Conservation (phyloP, 768 basidiomycete genomes). For the Pulveroboletus sp. region DNA sequence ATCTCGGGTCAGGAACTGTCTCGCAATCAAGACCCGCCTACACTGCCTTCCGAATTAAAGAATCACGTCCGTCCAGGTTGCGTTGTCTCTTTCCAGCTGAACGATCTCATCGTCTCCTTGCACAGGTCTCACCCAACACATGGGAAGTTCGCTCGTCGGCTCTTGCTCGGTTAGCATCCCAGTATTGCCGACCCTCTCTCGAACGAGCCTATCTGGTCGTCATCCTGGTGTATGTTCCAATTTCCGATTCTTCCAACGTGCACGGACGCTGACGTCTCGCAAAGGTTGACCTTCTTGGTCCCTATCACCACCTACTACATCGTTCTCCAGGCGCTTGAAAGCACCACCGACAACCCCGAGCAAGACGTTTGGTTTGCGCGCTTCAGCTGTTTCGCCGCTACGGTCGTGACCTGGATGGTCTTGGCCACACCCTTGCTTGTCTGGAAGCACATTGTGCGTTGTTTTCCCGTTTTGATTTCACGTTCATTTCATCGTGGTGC, state of each 20-base stretch:
- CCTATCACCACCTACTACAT: slow-evolving; percentile 39
- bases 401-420: slow-evolving; percentile 36
- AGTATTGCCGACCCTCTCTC: slow-evolving; percentile 41
- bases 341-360: slow-evolving; percentile 5
- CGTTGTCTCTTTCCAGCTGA: not conserved
- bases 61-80: slow-evolving; percentile 30
- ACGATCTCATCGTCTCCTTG: not conserved
- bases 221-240: slow-evolving; percentile 36
- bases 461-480: not conserved
- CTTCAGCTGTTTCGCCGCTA: slow-evolving; percentile 33
- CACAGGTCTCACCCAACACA: slow-evolving; percentile 39
- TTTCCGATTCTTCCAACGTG: not conserved
- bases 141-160: slow-evolving; percentile 43
- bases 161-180: slow-evolving; percentile 35
- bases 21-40: slow-evolving; percentile 26
- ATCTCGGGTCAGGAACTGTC: slow-evolving; percentile 31
- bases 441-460: slow-evolving; percentile 46
- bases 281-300: slow-evolving; percentile 37
- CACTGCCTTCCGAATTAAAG: slow-evolving; percentile 37
- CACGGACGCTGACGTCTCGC: not conserved
- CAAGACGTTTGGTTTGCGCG: slow-evolving; percentile 33
- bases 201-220: slow-evolving; percentile 42
- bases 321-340: slow-evolving; percentile 21
- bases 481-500: not conserved
- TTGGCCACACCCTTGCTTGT: slow-evolving; percentile 40